Base-by-base conservation (phyloP, 768 basidiomycete genomes). In the Chiua virens region DNA sequence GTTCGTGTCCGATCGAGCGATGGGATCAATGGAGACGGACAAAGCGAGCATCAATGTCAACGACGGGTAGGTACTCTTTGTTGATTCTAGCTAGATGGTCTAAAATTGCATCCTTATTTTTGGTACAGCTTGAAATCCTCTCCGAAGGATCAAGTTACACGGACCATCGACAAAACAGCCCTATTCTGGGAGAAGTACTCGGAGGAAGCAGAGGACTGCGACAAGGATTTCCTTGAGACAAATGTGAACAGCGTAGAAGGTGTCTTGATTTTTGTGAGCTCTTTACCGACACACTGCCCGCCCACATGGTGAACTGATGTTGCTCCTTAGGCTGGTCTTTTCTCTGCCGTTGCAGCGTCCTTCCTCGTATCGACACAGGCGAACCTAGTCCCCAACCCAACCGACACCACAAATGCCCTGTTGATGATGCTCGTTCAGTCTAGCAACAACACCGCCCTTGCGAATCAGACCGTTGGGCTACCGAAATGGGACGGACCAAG, bases 291-390 rank as follows among this genome's bases (percentile, higher is more conserved):
- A 20, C 28, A 4, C 15, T 34, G 15, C 25, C 13, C 6, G 38
- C 21, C 5, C 20, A 36, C 18, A 35, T 21, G 22, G 18, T 8
- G 36, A 15, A 50, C 8, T 2, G 36, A 21, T 15, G 13, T 7
- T 15, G 21, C 18, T 25, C 22, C 36, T 3, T 34, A 75, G 74
- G 68, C 72, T 30, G 75, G 75, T 66, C 61, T 76, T 11, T 76
- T 76, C 56, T 73, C 73, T 21, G 68, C 73, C 5, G 69, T 68
- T 2, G 62, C 73, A 14, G 71, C 69, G 3, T 63, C 74, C 2
- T 76, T 76, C 47, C 65, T 71, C 7, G 63, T 73, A 17, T 67
- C 73, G 45, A 71, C 68, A 15, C 70, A 73, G 49, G 58, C 65
- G 30, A 53, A 59, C 27, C 62, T 76, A 11, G 48, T 64, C n/a